Evolutionary conservation across 2,329 filamentous ascomycete genomes (phyloP), one percentile per base, ranked within the genome.

Genomic region (Magnaporthales sp.): DNA sequence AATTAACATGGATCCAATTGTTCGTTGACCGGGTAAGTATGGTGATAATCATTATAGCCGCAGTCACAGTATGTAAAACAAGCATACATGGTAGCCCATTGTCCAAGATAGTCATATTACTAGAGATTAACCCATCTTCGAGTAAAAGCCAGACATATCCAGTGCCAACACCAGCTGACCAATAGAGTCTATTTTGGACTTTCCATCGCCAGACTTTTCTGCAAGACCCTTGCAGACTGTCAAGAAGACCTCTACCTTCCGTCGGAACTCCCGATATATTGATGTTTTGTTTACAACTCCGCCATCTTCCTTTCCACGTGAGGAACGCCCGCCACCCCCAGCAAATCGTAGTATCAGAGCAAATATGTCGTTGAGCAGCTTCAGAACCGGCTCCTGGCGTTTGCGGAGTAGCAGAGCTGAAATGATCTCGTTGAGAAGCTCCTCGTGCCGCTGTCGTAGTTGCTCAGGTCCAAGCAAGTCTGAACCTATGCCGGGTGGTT

Each of bases 311-410:
- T 19, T 8, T 29, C 22, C 24, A 29, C 26, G 26, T 10, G 32
- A 62, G 60, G 79, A 76, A 13, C 3, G 26, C 56, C 58, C 32
- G 19, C 22, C 27, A 65, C n/a, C 60, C 2, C 4, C n/a, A 15
- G 54, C 26, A 73, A 95, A 95, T 13, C 82, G 79, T 11, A 97
- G 79, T n/a, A 96, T 84, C 0, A 86, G 77, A 0, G 81, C 80
- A 69, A 96, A 94, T 1, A 94, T 90, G 22, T 91, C 89, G 68
- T 96, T 90, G 0, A 97, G 78, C 0, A 96, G 78, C 54, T 84
- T 85, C 69, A 93, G 80, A 0, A 93, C 86, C 1, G 91, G 89
- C 67, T 87, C 82, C 74, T 96, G 92, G 46, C 90, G 83, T 72
- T 90, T 91, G 67, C 90, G 84, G 2, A 96, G 79, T 15, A 97